A percentile compares a stretch with the other conserved stretches of the same genome.
phyloP scores from a whole-genome alignment of 2,329 filamentous ascomycete species.

The Alternaria sp. region DNA sequence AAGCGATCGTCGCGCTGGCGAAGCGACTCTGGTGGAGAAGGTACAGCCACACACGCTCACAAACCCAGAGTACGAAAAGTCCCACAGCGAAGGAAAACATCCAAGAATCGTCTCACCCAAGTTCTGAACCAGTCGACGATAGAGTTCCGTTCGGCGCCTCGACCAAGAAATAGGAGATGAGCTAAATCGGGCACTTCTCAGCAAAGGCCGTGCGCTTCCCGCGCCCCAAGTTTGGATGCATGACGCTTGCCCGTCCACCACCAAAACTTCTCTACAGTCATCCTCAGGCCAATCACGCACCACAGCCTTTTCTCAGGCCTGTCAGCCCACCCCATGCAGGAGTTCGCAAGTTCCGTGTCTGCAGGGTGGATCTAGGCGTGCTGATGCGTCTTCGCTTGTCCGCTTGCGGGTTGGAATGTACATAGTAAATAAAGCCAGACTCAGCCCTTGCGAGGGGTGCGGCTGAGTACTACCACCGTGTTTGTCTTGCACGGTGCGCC shows the following conservation, averaged over 20 bases:
- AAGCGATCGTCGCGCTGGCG: constrained; percentile 5
- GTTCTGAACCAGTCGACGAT: background rate
- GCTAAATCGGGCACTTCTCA: constrained; percentile 4
- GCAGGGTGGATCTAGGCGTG: constrained; percentile 14
- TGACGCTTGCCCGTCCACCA: constrained; percentile 15
- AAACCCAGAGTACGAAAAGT: background rate
- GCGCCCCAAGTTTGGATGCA: constrained; percentile 12
- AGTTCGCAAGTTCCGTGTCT: constrained; percentile 6
- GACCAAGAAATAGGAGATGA: constrained; percentile 6
- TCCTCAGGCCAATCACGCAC: constrained; percentile 1
- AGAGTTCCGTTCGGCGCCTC: constrained; percentile 1
- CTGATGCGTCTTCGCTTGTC: constrained; percentile 14
- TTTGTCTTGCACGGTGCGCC: constrained; percentile 9
- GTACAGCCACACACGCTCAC: constrained; percentile 1
- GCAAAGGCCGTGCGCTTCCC: constrained; percentile 14
- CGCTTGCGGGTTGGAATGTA: constrained; percentile 10
- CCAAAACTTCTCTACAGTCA: constrained; percentile 10
- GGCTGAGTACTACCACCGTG: constrained; percentile 17
- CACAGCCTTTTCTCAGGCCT: background rate
- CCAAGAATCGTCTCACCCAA: background rate
- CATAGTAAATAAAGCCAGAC: constrained; percentile 25
- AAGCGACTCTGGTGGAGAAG: constrained; percentile 3
- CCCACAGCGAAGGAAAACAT: background rate
- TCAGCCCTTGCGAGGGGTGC: constrained; percentile 21
- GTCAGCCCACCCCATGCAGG: constrained; percentile 7